Conservation (phyloP, 805 yeast genomes). For the Hanseniaspora nectarophila region DNA sequence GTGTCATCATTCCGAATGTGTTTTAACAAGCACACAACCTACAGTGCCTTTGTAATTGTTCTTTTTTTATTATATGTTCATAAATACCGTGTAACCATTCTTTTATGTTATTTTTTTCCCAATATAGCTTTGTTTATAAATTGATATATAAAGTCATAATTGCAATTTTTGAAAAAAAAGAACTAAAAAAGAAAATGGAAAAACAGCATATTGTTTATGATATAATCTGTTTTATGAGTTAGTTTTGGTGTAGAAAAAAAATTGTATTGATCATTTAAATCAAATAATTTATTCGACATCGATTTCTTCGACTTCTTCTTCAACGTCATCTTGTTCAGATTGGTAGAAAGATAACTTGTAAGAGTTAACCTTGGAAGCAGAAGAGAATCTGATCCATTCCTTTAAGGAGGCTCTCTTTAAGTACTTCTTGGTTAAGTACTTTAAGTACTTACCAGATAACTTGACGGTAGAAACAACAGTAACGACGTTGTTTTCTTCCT, state of each 20-base stretch:
- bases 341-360: conserved; percentile 99
- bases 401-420: conserved; percentile 99
- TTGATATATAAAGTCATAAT: no score
- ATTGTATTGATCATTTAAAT: background rate
- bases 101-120: no score
- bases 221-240: no score
- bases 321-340: conserved; percentile 80
- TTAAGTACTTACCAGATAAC: conserved; percentile 99
- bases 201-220: no score
- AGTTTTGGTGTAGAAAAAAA: background rate
- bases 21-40: no score
- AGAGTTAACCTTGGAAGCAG: conserved; percentile 76
- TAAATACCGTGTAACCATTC: no score
- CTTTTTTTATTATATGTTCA: no score
- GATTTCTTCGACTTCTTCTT: conserved; percentile 38
- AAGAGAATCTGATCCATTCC: conserved; percentile 99
- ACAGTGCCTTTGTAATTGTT: no score
- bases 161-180: no score
- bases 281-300: conserved; percentile 17
- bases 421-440: conserved; percentile 99
- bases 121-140: no score
- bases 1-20: background rate
- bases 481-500: conserved; percentile 80
- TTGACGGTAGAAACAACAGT: conserved; percentile 81
- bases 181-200: no score